phyloP scores from a whole-genome alignment of 1,139 yeast genomes.

The Lizanozyma gosingica region DNA sequence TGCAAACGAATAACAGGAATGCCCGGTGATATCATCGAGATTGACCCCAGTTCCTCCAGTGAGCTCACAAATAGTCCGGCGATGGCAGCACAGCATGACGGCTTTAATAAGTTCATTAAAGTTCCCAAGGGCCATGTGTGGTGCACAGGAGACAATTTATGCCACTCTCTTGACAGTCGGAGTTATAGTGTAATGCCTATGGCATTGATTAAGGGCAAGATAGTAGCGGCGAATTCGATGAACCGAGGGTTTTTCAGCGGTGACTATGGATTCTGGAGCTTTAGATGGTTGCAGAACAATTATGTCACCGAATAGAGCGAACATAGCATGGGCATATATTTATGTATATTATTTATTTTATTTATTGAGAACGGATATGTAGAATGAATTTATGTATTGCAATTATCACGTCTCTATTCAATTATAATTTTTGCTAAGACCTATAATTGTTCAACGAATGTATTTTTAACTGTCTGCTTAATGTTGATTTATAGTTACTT shows the following conservation, averaged over 20 bases:
- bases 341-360: no score
- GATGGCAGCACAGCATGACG: conserved; percentile 23
- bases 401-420: no score
- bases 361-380: no score
- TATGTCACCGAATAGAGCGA: conserved; percentile 15
- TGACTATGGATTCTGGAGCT: conserved; percentile 38
- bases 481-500: no score
- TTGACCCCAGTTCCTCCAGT: conserved; percentile 69
- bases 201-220: conserved; percentile 81
- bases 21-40: conserved; percentile 82
- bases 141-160: conserved; percentile 91
- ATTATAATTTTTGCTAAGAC: no score
- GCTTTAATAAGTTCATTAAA: conserved; percentile 49
- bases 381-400: no score
- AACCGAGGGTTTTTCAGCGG: conserved; percentile 21
- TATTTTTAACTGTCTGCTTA: no score
- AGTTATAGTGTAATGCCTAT: conserved; percentile 82
- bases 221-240: conserved; percentile 56
- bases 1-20: conserved; percentile 91
- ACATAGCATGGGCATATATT: not conserved
- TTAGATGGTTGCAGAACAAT: conserved; percentile 44
- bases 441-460: no score
- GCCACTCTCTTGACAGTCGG: conserved; percentile 85
- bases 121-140: conserved; percentile 92
- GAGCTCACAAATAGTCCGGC: conserved; percentile 33